Conservation (phyloP, 768 basidiomycete species). For the Suillus occidentalis region DNA sequence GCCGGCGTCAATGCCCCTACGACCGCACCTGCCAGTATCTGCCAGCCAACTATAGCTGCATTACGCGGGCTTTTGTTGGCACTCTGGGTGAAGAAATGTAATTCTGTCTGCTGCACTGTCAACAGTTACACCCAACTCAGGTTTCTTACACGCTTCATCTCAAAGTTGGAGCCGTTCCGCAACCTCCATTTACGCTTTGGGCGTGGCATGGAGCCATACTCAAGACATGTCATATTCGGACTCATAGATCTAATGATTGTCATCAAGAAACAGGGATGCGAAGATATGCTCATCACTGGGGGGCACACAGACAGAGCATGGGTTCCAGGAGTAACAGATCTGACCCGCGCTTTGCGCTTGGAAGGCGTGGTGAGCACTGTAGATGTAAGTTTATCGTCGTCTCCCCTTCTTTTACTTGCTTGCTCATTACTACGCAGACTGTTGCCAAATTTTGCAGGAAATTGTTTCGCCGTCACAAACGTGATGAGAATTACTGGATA, state of each 20-base stretch:
- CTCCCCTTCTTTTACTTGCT: neutral
- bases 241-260: conserved; percentile 5
- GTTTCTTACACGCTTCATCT: neutral
- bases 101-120: conserved; percentile 1
- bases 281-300: conserved; percentile 6
- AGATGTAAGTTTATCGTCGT: neutral
- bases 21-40: conserved; percentile 3
- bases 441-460: conserved; percentile 1
- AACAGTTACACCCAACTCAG: neutral
- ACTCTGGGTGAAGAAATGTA: conserved; percentile 6
- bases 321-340: conserved; percentile 1
- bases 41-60: neutral
- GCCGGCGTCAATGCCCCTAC: neutral
- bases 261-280: conserved; percentile 1
- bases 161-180: conserved; percentile 5
- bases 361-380: conserved; percentile 1
- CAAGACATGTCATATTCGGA: neutral
- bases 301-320: conserved; percentile 3
- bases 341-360: conserved; percentile 2
- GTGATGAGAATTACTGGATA: conserved; percentile 1
- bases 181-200: conserved; percentile 2
- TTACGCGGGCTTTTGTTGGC: conserved; percentile 3
- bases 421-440: neutral
- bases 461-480: conserved; percentile 1
- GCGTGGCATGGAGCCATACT: conserved; percentile 1